These are phyloP conservation scores for Heterobasidion occidentale DNA, from an alignment of 1,284 basidiomycete genomes.

Conservation along the genomic window DNA sequence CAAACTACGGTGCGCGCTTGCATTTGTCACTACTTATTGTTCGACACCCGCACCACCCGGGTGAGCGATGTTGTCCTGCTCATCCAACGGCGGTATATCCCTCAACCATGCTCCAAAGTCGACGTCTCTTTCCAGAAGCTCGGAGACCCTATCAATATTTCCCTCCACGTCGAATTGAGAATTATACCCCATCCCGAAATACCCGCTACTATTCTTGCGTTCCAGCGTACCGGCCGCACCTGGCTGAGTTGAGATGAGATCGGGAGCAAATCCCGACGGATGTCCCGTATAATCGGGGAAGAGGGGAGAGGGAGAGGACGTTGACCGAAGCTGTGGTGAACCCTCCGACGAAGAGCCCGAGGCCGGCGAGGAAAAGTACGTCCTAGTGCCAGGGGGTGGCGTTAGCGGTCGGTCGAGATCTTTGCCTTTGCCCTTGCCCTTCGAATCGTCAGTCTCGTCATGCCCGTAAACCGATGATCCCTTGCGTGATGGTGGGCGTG, in stretches of 20 bases:
- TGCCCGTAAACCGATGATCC: constrained; percentile 7
- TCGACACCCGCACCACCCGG: background rate
- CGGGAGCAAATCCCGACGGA: constrained; percentile 28
- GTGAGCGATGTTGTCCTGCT: background rate
- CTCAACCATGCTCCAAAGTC: constrained; percentile 37
- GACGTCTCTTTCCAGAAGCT: constrained; percentile 35
- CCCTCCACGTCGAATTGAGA: constrained; percentile 42
- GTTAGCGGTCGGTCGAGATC: constrained; percentile 1
- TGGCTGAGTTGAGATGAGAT: constrained; percentile 31
- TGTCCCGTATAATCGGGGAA: constrained; percentile 32
- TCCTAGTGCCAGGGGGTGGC: constrained; percentile 19
- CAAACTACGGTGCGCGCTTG: too few species aligned
- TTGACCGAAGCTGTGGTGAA: constrained; percentile 14
- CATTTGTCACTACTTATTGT: background rate
- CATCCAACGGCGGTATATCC: constrained; percentile 18
- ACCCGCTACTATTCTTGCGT: constrained; percentile 13
- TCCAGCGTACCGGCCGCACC: background rate
- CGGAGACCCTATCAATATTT: constrained; percentile 31
- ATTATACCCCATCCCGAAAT: constrained; percentile 29
- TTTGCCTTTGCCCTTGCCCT: constrained; percentile 1
- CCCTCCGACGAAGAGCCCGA: constrained; percentile 26
- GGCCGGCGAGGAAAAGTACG: constrained; percentile 35
- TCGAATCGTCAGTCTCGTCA: constrained; percentile 1
- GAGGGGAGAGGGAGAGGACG: constrained; percentile 22
- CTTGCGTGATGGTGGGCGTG: constrained; percentile 25